Conservation (phyloP, 1,284 basidiomycete species). For the Apiotrichum sp. region DNA sequence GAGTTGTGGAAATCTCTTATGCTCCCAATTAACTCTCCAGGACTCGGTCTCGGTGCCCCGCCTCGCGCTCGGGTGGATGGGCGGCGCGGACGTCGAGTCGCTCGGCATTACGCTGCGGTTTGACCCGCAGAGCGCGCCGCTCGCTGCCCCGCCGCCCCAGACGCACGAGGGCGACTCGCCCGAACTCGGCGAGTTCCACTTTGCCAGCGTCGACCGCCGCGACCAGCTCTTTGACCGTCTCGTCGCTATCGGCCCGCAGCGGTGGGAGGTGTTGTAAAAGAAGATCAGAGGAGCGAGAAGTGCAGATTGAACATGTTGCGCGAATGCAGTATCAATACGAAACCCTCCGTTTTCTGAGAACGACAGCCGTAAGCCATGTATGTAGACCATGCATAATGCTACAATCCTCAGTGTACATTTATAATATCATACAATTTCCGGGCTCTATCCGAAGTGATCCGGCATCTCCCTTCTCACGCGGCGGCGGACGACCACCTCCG, state of each 20-base stretch:
- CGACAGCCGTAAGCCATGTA: too few species aligned
- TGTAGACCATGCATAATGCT: too few species aligned
- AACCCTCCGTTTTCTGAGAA: too few species aligned
- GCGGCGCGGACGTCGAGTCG: slow-evolving; percentile 44
- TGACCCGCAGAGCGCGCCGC: background rate
- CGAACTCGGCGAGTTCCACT: slow-evolving; percentile 21
- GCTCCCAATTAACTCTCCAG: slow-evolving; percentile 4
- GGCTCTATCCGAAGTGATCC: too few species aligned
- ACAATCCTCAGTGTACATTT: too few species aligned
- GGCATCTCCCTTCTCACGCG: slow-evolving; percentile 35
- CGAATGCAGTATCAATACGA: too few species aligned
- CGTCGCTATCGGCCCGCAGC: slow-evolving; percentile 45
- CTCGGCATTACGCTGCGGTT: slow-evolving; percentile 37
- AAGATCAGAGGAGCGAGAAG: too few species aligned
- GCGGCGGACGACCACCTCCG: slow-evolving; percentile 35
- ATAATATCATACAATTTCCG: too few species aligned
- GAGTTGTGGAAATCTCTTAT: background rate
- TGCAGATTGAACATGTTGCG: too few species aligned
- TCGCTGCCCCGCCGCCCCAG: background rate
- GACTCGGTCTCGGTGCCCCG: slow-evolving; percentile 42
- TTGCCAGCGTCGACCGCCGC: slow-evolving; percentile 44
- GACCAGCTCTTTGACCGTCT: slow-evolving; percentile 48
- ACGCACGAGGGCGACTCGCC: background rate
- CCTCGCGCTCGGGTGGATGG: slow-evolving; percentile 46
- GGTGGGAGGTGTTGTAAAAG: slow-evolving; percentile 46